These are phyloP conservation scores for Fusarium denticulatum DNA, from an alignment of 2,329 filamentous ascomycete genomes.

Conservation along the genomic window DNA sequence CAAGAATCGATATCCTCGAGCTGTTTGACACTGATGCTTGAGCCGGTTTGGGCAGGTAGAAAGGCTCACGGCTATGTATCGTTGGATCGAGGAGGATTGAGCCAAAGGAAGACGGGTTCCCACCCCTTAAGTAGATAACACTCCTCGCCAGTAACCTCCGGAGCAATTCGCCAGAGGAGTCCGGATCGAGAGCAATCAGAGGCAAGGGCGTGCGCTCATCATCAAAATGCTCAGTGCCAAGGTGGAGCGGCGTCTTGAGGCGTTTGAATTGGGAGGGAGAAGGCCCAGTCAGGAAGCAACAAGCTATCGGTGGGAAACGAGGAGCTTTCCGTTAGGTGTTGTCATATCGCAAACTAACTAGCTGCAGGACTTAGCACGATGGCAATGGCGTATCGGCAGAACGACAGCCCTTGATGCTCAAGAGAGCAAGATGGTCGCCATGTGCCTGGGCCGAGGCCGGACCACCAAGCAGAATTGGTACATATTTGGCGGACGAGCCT, in stretches of 20 bases:
- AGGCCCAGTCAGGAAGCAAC: constrained; percentile 42
- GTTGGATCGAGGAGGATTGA: constrained; percentile 19
- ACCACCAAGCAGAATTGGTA: constrained; percentile 29
- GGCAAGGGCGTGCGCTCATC: constrained; percentile 41
- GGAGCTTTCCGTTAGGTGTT: constrained; percentile 35
- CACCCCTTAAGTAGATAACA: constrained; percentile 44
- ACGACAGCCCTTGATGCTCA: constrained; percentile 17
- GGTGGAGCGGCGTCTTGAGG: constrained; percentile 30
- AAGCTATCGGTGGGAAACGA: constrained; percentile 42
- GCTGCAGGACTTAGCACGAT: constrained; percentile 37
- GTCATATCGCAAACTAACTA: constrained; percentile 33
- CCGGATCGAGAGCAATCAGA: constrained; percentile 20
- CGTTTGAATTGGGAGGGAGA: constrained; percentile 24
- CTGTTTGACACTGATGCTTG: constrained; percentile 26
- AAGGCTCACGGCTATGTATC: constrained; percentile 24
- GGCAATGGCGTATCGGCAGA: constrained; percentile 29
- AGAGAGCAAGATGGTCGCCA: constrained; percentile 28
- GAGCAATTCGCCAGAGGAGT: constrained; percentile 25
- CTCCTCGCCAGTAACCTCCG: constrained; percentile 30
- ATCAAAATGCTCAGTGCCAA: constrained; percentile 40
- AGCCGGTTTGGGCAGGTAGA: constrained; percentile 16
- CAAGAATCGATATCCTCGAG: constrained; percentile 19
- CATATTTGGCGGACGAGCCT: constrained; percentile 33
- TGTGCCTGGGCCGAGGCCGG: constrained; percentile 43
- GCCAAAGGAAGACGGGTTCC: constrained; percentile 33